Percentiles rank a stretch among this genome's conserved stretches.
Evolutionary conservation across 768 basidiomycete species (phyloP).

Genomic region (Flagelloscypha sp.): DNA sequence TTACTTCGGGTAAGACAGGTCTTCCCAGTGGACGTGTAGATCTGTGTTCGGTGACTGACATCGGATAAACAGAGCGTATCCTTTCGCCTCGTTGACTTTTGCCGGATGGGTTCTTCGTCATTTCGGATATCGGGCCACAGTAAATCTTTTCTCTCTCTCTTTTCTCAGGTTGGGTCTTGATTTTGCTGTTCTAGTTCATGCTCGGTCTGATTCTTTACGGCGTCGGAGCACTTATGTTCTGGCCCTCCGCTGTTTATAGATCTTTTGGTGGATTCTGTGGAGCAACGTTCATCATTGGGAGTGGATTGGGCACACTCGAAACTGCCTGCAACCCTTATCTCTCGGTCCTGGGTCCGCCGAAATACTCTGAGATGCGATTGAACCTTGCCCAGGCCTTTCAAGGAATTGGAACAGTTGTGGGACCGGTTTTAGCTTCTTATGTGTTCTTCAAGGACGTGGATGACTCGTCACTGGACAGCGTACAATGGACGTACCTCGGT

Average conservation of each 20-base stretch:
- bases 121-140: constrained; percentile 25
- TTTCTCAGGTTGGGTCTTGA: no score
- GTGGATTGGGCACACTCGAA: constrained; percentile 24
- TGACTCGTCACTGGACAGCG: constrained; percentile 22
- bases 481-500: constrained; percentile 27
- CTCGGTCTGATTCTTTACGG: constrained; percentile 23
- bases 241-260: constrained; percentile 25
- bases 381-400: constrained; percentile 27
- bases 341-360: constrained; percentile 25
- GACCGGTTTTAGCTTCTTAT: constrained; percentile 25
- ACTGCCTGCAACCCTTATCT: constrained; percentile 26
- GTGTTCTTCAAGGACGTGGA: constrained; percentile 26
- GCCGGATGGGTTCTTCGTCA: constrained; percentile 26
- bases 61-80: no score
- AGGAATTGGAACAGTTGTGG: constrained; percentile 24
- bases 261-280: constrained; percentile 29
- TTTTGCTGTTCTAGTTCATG: no score
- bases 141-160: no score
- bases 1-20: no score
- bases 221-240: constrained; percentile 26
- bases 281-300: constrained; percentile 27
- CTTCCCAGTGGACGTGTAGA: no score
- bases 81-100: constrained; percentile 25
- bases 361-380: constrained; percentile 24
- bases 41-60: no score